phyloP scores from a whole-genome alignment of 805 yeast species.

The Suhomyces emberorum region DNA sequence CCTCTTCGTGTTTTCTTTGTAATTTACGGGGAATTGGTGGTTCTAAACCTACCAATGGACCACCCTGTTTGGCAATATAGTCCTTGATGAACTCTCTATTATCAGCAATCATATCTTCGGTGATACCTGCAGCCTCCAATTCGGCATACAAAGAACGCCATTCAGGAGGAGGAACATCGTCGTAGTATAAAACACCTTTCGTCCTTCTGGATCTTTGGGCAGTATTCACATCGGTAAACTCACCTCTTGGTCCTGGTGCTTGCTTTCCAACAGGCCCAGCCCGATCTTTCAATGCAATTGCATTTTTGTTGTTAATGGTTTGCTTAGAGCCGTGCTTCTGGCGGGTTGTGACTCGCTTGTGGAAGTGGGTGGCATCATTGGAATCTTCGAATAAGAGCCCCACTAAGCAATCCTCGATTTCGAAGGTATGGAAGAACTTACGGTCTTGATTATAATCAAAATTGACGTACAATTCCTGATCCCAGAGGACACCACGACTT shows the following conservation, averaged over 20 bases:
- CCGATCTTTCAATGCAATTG: constrained; percentile 68
- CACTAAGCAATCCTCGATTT: constrained; percentile 81
- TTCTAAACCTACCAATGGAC: constrained; percentile 77
- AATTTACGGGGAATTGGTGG: constrained; percentile 76
- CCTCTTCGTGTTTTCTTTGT: constrained; percentile 27
- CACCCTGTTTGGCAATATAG: constrained; percentile 70
- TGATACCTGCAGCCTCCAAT: constrained; percentile 71
- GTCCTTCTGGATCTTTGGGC: constrained; percentile 56
- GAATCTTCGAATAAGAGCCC: constrained; percentile 90
- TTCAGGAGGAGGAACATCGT: constrained; percentile 77
- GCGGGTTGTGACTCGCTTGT: constrained; percentile 68
- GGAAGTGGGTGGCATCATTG: constrained; percentile 81
- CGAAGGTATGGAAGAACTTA: constrained; percentile 91
- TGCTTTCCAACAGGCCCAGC: constrained; percentile 19
- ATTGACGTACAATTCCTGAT: constrained; percentile 87
- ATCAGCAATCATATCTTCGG: constrained; percentile 87
- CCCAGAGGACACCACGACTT: constrained; percentile 89
- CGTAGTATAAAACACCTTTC: constrained; percentile 66
- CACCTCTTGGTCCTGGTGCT: constrained; percentile 67
- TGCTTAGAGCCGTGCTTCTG: constrained; percentile 84
- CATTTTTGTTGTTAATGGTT: constrained; percentile 82
- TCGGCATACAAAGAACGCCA: constrained; percentile 76
- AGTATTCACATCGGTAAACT: constrained; percentile 42
- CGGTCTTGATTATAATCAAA: constrained; percentile 92
- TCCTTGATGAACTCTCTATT: constrained; percentile 79